A percentile compares a stretch with the other conserved stretches of the same genome.
phyloP scores from a whole-genome alignment of 164 flowering plant genomes.

The Stephania japonica region DNA sequence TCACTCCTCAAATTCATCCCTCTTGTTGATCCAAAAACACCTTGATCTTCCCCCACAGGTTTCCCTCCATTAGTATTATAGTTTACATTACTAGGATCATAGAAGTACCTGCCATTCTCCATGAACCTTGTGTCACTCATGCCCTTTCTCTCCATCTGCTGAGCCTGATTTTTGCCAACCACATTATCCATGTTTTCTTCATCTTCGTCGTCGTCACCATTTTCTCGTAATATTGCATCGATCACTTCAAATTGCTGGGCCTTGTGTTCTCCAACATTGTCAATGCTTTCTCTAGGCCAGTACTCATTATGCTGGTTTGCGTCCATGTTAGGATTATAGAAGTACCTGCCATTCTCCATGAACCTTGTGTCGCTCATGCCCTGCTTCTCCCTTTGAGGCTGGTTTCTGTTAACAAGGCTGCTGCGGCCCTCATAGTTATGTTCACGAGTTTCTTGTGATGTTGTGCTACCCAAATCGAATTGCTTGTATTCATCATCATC shows the following conservation, averaged over 20 bases:
- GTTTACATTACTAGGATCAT: slow-evolving; percentile 19
- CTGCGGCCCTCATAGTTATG: neutral
- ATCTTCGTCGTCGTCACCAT: neutral
- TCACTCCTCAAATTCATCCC: slow-evolving; percentile 5
- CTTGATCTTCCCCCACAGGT: neutral
- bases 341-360: slow-evolving; percentile 37
- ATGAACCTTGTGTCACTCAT: slow-evolving; percentile 44
- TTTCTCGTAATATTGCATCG: neutral
- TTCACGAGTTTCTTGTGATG: neutral
- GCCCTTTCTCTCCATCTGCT: slow-evolving; percentile 16
- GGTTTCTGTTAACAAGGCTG: neutral
- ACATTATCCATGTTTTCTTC: neutral
- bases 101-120: slow-evolving; percentile 35
- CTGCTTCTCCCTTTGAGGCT: slow-evolving; percentile 6
- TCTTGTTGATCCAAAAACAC: slow-evolving; percentile 10
- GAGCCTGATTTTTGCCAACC: neutral
- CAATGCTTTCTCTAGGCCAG: neutral
- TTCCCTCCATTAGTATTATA: neutral
- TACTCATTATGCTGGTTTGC: slow-evolving; percentile 10
- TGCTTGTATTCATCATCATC: neutral
- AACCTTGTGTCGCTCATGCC: slow-evolving; percentile 50
- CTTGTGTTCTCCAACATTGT: neutral
- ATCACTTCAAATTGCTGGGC: neutral
- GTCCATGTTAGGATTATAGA: slow-evolving; percentile 19
- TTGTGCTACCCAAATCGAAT: neutral